phyloP scores from a whole-genome alignment of 805 yeast species.

The Monosporozyma siamensis region DNA sequence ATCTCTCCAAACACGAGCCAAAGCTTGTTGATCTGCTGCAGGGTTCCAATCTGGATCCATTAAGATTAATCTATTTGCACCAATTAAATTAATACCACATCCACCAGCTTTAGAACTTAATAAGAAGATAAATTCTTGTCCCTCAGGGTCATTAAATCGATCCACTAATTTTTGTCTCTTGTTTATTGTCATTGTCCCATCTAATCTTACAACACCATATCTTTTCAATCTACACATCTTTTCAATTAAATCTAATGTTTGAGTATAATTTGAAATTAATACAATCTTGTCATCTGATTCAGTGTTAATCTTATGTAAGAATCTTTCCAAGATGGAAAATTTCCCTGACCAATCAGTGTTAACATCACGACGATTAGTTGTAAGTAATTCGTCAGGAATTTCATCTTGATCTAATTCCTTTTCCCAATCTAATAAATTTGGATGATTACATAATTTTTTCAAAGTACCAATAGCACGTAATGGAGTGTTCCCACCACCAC shows the following conservation, averaged over 20 bases:
- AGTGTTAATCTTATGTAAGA: constrained; percentile 60
- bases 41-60: constrained; percentile 98
- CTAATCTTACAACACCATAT: constrained; percentile 75
- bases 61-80: constrained; percentile 83
- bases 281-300: constrained; percentile 95
- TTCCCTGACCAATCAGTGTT: constrained; percentile 83
- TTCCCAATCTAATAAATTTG: constrained; percentile 69
- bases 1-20: constrained; percentile 98
- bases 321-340: constrained; percentile 74
- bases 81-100: constrained; percentile 94
- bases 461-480: constrained; percentile 80
- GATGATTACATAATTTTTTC: constrained; percentile 90
- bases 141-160: constrained; percentile 80
- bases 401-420: constrained; percentile 62
- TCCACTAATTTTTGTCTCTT: constrained; percentile 92
- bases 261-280: constrained; percentile 87
- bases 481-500: constrained; percentile 43
- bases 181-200: constrained; percentile 86
- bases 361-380: constrained; percentile 38
- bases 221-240: constrained; percentile 64
- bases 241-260: constrained; percentile 85
- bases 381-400: constrained; percentile 47
- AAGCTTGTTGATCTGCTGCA: constrained; percentile 94
- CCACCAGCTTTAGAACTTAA: constrained; percentile 97
- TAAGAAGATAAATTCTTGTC: constrained; percentile 75